A percentile compares a stretch with the other conserved stretches of the same genome.
Evolutionary conservation across 1,284 basidiomycete species (phyloP).

Genomic region (Schizophyllum amplum): DNA sequence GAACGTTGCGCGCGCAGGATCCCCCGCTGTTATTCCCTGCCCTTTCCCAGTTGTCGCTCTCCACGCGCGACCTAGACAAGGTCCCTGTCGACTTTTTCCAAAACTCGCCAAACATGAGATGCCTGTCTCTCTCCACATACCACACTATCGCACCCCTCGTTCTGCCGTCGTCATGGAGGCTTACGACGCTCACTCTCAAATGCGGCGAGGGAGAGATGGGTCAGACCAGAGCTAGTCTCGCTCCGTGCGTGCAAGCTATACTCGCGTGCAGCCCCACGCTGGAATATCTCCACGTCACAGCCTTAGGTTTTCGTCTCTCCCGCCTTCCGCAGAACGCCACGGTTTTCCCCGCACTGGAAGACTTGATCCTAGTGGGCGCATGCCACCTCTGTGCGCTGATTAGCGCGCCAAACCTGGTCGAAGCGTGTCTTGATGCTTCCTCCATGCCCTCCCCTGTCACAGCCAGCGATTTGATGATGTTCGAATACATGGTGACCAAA

Average conservation of each 20-base stretch:
- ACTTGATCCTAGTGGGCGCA: not conserved
- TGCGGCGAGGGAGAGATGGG: not conserved
- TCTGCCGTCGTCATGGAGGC: not conserved
- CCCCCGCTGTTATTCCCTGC: not conserved
- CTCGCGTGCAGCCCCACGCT: not conserved
- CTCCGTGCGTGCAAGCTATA: not conserved
- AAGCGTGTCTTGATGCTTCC: not conserved
- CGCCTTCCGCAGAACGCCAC: not conserved
- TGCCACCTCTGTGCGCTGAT: not conserved
- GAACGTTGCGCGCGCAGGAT: not conserved
- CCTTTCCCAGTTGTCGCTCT: not conserved
- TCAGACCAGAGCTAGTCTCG: not conserved
- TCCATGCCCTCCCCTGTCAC: not conserved
- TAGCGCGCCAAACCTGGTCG: not conserved
- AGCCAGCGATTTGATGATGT: not conserved
- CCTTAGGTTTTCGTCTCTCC: not conserved
- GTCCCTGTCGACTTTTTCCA: not conserved
- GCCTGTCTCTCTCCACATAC: not conserved
- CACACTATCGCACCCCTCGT: not conserved
- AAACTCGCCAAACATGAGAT: not conserved
- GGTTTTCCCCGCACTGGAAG: not conserved
- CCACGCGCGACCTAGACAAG: not conserved
- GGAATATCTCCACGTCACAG: not conserved
- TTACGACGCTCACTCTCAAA: not conserved
- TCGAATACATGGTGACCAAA: not conserved